phyloP scores from a whole-genome alignment of 306 rosid species.

The Trifolium fragiferum region DNA sequence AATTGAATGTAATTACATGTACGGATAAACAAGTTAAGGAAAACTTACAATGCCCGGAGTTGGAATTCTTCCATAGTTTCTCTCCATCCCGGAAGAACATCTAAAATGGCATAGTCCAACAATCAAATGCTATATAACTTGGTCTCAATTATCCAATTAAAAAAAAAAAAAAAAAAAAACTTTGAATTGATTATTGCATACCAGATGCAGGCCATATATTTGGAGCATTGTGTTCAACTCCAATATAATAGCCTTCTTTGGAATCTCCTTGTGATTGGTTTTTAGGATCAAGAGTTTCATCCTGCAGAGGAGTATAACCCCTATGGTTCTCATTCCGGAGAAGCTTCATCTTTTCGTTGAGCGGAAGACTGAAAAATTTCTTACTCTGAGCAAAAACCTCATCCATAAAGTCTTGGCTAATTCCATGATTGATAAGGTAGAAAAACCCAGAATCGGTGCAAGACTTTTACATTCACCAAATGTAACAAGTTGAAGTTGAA shows the following conservation, averaged over 20 bases:
- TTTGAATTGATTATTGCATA: neutral
- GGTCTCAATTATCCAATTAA: too few species aligned
- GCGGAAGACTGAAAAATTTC: slow-evolving; percentile 63
- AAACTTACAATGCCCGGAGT: slow-evolving; percentile 68
- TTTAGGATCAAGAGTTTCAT: slow-evolving; percentile 76
- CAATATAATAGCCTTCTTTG: slow-evolving; percentile 93
- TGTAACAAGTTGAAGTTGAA: neutral
- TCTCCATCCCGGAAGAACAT: slow-evolving; percentile 77
- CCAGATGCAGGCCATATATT: slow-evolving; percentile 88
- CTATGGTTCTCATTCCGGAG: slow-evolving; percentile 74
- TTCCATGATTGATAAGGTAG: slow-evolving; percentile 84
- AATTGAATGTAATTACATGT: neutral
- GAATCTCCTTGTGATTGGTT: slow-evolving; percentile 82
- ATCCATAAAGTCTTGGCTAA: slow-evolving; percentile 70
- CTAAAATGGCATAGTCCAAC: slow-evolving; percentile 43
- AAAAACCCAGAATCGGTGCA: slow-evolving; percentile 94
- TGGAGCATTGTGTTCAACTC: slow-evolving; percentile 71
- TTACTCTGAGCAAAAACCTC: slow-evolving; percentile 72
- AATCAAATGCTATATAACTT: too few species aligned
- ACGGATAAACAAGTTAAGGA: neutral
- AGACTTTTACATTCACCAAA: slow-evolving; percentile 45
- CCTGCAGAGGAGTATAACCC: slow-evolving; percentile 88
- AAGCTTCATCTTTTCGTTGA: slow-evolving; percentile 69
- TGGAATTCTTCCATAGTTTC: slow-evolving; percentile 88
- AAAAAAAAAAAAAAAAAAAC: neutral